Evolutionary conservation across 768 basidiomycete species (phyloP), one percentile per base, ranked within the genome.

Genomic region (Russula griseocarnosa): DNA sequence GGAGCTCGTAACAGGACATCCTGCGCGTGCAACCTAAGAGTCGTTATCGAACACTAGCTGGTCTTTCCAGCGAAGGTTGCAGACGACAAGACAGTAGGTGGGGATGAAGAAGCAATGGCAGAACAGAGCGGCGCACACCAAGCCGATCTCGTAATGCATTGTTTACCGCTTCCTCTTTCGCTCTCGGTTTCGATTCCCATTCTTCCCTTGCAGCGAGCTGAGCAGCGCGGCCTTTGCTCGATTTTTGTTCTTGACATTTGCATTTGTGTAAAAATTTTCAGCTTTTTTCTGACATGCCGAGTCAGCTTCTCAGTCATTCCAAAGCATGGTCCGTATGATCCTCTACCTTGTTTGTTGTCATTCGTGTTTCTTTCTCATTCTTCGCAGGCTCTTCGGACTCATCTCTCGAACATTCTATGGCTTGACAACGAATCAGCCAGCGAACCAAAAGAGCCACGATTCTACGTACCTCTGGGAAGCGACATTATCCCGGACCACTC

Each of bases 321-420:
- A 50, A 20, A 68, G 54, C 52, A 8, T 61, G 46, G 24, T 63
- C 34, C 5, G 53, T 18, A 47, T 13, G 11, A 63, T 1, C 8
- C 66, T 66, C 47, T 73, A 87, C 90, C 79, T 99, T 99, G 80
- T 86, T 93, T 1, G 97, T 98, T 70, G 84, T 96, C 92, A 96
- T 90, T 20, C 96, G 89, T 30, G 82, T 73, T 68, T 82, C 88
- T 72, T 75, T 78, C 54, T 74, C 75, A 72, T 74, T 78, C 55
- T 73, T 75, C 18, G 72, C 59, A 34, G 70, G 69, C 9, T 69
- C 70, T 16, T 73, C 73, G 1, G 70, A 71, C 49, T 76, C 80
- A 28, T 75, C 75, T 16, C 78, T 77, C 1, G 74, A 69, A 0
- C 65, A 66, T 28, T 63, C 67, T 30, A 72, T 72, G 66, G 71